These are phyloP conservation scores for Samsoniella hepiali DNA, from an alignment of 2,329 filamentous ascomycete species.

Conservation along the genomic window DNA sequence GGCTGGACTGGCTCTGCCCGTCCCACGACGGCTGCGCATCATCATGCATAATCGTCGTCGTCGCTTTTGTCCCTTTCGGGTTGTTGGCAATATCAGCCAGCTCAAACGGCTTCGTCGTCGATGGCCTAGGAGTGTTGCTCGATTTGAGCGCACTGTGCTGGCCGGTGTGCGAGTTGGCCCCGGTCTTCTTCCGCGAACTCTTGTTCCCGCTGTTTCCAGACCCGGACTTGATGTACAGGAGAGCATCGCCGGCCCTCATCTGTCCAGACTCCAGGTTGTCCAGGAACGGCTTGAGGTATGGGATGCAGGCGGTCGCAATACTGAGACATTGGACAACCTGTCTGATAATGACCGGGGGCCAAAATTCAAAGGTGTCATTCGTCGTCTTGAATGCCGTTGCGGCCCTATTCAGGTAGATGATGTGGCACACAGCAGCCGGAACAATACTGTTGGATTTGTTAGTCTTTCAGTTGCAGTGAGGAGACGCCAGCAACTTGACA, in stretches of 20 bases:
- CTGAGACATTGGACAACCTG: constrained; percentile 12
- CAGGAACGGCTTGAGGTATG: constrained; percentile 15
- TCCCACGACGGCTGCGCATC: constrained; percentile 10
- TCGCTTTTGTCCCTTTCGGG: not conserved
- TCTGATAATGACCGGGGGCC: constrained; percentile 5
- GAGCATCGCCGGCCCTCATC: constrained; percentile 5
- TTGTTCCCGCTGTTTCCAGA: constrained; percentile 7
- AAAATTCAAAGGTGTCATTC: constrained; percentile 3
- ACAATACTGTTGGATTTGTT: constrained; percentile 2
- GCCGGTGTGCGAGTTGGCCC: not conserved
- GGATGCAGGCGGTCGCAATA: constrained; percentile 12
- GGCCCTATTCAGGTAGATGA: not conserved
- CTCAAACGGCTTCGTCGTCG: not conserved
- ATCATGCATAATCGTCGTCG: constrained; percentile 5
- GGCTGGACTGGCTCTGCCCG: constrained; percentile 16
- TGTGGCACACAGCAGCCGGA: constrained; percentile 7
- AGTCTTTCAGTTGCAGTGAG: not conserved
- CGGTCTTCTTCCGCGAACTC: constrained; percentile 5
- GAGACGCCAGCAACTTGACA: not conserved
- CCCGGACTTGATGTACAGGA: constrained; percentile 2
- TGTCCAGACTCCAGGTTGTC: constrained; percentile 17
- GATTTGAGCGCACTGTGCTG: not conserved
- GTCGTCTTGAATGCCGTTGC: not conserved
- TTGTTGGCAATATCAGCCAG: not conserved
- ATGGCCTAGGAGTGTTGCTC: not conserved